Percentiles rank a stretch among this genome's conserved stretches.
Evolutionary conservation across 2,329 filamentous ascomycete species (phyloP).

Genomic region (Colletotrichum tropicale): DNA sequence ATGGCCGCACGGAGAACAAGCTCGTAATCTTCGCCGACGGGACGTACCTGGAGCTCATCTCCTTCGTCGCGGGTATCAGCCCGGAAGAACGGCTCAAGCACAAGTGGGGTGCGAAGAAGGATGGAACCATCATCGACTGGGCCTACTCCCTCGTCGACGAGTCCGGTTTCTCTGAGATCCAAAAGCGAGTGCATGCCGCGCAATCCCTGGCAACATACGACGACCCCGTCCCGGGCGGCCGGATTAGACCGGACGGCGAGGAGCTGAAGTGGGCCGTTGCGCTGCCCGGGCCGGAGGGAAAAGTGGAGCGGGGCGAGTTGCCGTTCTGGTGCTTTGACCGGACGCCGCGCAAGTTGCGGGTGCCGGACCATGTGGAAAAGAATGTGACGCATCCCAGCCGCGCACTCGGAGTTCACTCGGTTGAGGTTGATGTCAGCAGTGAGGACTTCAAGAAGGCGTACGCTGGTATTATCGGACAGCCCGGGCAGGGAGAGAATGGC

Average conservation of each 20-base stretch:
- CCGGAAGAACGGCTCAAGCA: conserved; percentile 49
- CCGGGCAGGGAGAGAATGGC: neutral
- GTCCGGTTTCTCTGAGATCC: conserved; percentile 40
- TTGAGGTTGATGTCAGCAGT: conserved; percentile 39
- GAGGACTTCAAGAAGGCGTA: conserved; percentile 14
- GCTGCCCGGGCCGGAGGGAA: conserved; percentile 29
- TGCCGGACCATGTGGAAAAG: conserved; percentile 46
- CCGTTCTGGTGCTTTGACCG: conserved; percentile 73
- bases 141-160: conserved; percentile 53
- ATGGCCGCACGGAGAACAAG: conserved; percentile 64
- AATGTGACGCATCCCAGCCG: conserved; percentile 54
- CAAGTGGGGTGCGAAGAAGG: conserved; percentile 60
- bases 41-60: conserved; percentile 70
- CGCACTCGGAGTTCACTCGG: conserved; percentile 52
- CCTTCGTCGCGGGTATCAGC: conserved; percentile 49
- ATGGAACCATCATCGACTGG: conserved; percentile 63
- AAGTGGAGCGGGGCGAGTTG: conserved; percentile 49
- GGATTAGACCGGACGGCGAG: conserved; percentile 58
- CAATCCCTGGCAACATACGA: conserved; percentile 47
- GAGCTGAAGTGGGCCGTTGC: conserved; percentile 66
- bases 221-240: conserved; percentile 54
- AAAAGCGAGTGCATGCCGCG: conserved; percentile 33
- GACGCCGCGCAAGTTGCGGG: conserved; percentile 59
- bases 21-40: conserved; percentile 68
- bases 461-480: neutral